Percentiles rank a stretch among this genome's conserved stretches.
phyloP scores from a whole-genome alignment of 768 basidiomycete genomes.

The Boletus subcaerulescens region DNA sequence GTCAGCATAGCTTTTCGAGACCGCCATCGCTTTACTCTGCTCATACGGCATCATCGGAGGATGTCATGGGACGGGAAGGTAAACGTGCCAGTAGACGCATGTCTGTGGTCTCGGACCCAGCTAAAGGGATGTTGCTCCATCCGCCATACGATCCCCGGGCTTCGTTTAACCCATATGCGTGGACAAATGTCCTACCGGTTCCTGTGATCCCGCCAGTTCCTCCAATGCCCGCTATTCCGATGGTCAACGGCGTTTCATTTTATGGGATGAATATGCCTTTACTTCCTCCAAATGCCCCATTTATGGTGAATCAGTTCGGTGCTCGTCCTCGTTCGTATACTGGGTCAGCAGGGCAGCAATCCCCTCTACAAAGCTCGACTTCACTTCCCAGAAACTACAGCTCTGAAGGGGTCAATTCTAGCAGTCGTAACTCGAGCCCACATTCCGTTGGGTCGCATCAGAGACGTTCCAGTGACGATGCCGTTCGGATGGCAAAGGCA shows the following conservation, averaged over 20 bases:
- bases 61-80: constrained; percentile 42
- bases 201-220: constrained; percentile 37
- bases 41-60: constrained; percentile 57
- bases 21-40: constrained; percentile 56
- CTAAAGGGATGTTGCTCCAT: constrained; percentile 28
- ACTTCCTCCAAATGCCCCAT: constrained; percentile 70
- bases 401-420: constrained; percentile 18
- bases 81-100: constrained; percentile 38
- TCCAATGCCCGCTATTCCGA: constrained; percentile 32
- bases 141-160: constrained; percentile 27
- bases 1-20: constrained; percentile 42
- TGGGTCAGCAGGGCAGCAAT: constrained; percentile 32
- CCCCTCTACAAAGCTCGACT: constrained; percentile 22
- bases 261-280: constrained; percentile 62
- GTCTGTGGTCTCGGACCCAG: constrained; percentile 37
- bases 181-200: constrained; percentile 16
- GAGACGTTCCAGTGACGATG: constrained; percentile 33
- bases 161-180: constrained; percentile 30
- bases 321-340: constrained; percentile 37
- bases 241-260: constrained; percentile 39
- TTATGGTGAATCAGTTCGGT: constrained; percentile 63
- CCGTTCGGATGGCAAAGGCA: constrained; percentile 11
- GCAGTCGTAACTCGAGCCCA: constrained; percentile 18
- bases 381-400: constrained; percentile 26
- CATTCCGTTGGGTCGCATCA: constrained; percentile 23